A percentile compares a stretch with the other conserved stretches of the same genome.
These are phyloP conservation scores for Gremmenia infestans DNA, from an alignment of 2,329 filamentous ascomycete species.

Conservation along the genomic window DNA sequence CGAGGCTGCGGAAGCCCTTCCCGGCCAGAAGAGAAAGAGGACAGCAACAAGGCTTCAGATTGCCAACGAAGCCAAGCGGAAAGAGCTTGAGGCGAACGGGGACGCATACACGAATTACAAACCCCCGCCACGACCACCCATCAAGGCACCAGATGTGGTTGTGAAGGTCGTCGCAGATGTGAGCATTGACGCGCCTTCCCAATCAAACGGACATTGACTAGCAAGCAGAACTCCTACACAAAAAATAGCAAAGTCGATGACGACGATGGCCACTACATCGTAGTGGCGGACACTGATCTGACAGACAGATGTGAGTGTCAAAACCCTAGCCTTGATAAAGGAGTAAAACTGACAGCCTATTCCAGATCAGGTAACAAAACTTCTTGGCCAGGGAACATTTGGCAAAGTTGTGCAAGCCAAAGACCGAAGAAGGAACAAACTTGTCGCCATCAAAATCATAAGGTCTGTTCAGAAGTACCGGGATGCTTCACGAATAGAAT, in stretches of 20 bases:
- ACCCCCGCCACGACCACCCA: slow-evolving; percentile 80
- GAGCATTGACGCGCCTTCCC: slow-evolving; percentile 32
- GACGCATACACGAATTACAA: slow-evolving; percentile 76
- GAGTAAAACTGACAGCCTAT: slow-evolving; percentile 24
- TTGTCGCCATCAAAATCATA: slow-evolving; percentile 95
- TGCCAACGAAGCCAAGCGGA: slow-evolving; percentile 75
- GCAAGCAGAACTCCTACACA: slow-evolving; percentile 36
- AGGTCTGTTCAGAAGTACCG: slow-evolving; percentile 97
- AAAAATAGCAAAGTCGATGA: slow-evolving; percentile 80
- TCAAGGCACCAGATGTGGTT: slow-evolving; percentile 78
- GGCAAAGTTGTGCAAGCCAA: slow-evolving; percentile 95
- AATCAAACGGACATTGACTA: slow-evolving; percentile 11
- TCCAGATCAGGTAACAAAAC: slow-evolving; percentile 77
- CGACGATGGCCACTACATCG: slow-evolving; percentile 95
- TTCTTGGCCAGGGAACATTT: slow-evolving; percentile 95
- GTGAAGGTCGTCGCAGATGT: slow-evolving; percentile 61
- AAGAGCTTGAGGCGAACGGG: slow-evolving; percentile 64
- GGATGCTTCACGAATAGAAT: slow-evolving; percentile 90
- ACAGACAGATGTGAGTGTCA: slow-evolving; percentile 77
- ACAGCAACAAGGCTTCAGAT: slow-evolving; percentile 69
- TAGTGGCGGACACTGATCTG: slow-evolving; percentile 77
- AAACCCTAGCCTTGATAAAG: not conserved
- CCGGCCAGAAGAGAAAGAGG: slow-evolving; percentile 88
- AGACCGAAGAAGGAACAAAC: slow-evolving; percentile 69
- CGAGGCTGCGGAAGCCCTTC: slow-evolving; percentile 59